Percentiles rank a stretch among this genome's conserved stretches.
Evolutionary conservation across 1,284 basidiomycete species (phyloP).

Genomic region (Caloboletus firmus): DNA sequence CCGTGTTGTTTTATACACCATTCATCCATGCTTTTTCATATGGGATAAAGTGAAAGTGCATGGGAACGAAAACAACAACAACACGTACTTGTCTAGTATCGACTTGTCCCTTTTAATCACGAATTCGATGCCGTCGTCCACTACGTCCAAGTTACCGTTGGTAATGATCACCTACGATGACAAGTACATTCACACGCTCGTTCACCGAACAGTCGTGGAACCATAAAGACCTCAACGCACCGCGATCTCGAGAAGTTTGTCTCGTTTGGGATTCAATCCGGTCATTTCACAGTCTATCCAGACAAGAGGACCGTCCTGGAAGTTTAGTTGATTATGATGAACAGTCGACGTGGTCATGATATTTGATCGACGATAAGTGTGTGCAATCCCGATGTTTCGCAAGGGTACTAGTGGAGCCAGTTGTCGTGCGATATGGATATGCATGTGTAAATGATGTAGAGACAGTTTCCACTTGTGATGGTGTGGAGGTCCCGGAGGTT

Average conservation of each 20-base stretch:
- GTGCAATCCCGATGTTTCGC: neutral
- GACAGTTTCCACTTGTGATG: too few relatives aligned
- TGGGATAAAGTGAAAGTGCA: neutral
- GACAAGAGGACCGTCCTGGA: conserved; percentile 66
- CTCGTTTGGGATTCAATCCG: conserved; percentile 47
- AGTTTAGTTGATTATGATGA: neutral
- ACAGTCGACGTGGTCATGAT: conserved; percentile 9
- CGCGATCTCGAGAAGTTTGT: conserved; percentile 61
- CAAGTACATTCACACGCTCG: neutral
- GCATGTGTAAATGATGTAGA: neutral
- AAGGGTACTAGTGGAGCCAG: neutral
- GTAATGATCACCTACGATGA: conserved; percentile 71
- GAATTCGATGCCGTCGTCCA: conserved; percentile 75
- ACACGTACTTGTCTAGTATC: conserved; percentile 43
- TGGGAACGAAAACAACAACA: neutral
- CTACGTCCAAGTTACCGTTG: conserved; percentile 69
- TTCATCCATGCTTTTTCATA: neutral
- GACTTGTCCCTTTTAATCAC: conserved; percentile 58
- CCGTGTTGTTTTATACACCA: conserved; percentile 1
- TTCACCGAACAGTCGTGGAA: neutral
- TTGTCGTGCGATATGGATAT: conserved; percentile 6
- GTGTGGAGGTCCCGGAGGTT: too few relatives aligned
- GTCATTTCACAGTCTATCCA: conserved; percentile 95
- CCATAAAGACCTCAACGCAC: conserved; percentile 35
- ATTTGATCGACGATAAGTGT: neutral